Base-by-base conservation (phyloP, 306 rosid species). In the Dalbergia cochinchinensis region DNA sequence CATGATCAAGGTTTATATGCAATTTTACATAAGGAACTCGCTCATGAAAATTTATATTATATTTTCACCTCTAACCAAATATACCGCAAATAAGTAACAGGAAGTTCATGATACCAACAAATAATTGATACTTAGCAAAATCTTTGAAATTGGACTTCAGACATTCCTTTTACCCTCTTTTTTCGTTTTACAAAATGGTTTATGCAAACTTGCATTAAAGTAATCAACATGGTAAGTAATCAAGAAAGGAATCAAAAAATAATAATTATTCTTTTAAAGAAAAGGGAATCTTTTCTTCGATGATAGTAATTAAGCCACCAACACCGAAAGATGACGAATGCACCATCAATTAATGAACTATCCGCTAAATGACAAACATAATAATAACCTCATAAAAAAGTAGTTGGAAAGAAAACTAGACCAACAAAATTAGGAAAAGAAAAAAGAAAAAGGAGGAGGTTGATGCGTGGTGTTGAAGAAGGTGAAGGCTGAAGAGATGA, bases 331-430 rank as follows among this genome's bases (percentile, higher is more conserved):
- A 22, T 31, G 39, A 41, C 16, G 39, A 75, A 19, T 42, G 71
- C 44, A 44, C 45, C 16, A 31, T 65, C 80, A 78, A 79, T 78
- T 50, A 82, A 71, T 65, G 37, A 82, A 70, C n/a, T 20, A 16
- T 12, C 31, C 5, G 35, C 80, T 65, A 81, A 65, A 83, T 80
- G 82, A 83, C 82, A 73, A 80, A 80, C 3, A 22, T 10, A 33
- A 53, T 13, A n/a, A 71, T 37, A 31, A 37, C 7, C 22, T 33
- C 33, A 4, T 16, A 51, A 41, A 64, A 67, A 71, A 57, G 14
- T 14, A 58, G 44, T 62, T 13, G 26, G 12, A 26, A 80, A 77
- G 9, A 76, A 82, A 83, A 11, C 11, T 8, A 57, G 5, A 10
- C 15, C 59, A 15, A 39, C 35, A 41, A 76, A 12, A 41, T 41